A percentile compares a stretch with the other conserved stretches of the same genome.
These are phyloP conservation scores for Acanthamoeba lenticulata DNA, from an alignment of 208 protist genomes.

Conservation along the genomic window DNA sequence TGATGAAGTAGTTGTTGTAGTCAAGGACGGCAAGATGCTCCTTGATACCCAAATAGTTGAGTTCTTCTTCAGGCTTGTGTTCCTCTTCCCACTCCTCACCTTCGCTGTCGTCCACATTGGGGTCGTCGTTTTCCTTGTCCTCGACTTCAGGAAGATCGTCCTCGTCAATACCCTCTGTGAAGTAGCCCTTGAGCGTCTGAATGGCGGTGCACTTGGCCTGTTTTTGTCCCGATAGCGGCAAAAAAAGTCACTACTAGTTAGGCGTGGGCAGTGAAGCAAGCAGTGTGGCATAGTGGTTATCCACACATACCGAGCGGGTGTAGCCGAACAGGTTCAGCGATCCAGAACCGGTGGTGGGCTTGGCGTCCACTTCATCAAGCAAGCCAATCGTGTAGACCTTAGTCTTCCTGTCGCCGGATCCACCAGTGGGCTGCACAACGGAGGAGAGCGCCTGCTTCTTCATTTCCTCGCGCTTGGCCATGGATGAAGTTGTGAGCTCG, in stretches of 20 bases:
- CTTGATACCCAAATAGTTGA: conserved; percentile 37
- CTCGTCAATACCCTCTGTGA: conserved; percentile 19
- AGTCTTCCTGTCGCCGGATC: neutral
- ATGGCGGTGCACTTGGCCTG: conserved; percentile 53
- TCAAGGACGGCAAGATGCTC: conserved; percentile 53
- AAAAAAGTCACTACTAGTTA: neutral
- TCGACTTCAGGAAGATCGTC: neutral
- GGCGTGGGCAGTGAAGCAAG: neutral
- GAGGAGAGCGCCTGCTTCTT: conserved; percentile 17
- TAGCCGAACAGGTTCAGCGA: neutral
- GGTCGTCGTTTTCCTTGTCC: conserved; percentile 38
- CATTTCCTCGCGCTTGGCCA: conserved; percentile 24
- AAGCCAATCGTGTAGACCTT: conserved; percentile 55
- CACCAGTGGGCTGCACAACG: neutral
- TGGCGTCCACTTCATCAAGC: neutral
- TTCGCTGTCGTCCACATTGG: conserved; percentile 26
- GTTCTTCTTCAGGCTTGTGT: conserved; percentile 5
- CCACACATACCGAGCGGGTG: neutral
- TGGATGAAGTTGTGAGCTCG: conserved; percentile 30
- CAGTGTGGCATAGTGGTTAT: too few species aligned
- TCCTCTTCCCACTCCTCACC: conserved; percentile 57
- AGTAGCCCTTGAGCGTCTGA: conserved; percentile 33
- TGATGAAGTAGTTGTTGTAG: conserved; percentile 63
- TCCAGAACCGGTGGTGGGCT: neutral
- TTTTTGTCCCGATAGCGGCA: neutral